These are phyloP conservation scores for Neoboletus magnificus DNA, from an alignment of 768 basidiomycete genomes.

Conservation along the genomic window DNA sequence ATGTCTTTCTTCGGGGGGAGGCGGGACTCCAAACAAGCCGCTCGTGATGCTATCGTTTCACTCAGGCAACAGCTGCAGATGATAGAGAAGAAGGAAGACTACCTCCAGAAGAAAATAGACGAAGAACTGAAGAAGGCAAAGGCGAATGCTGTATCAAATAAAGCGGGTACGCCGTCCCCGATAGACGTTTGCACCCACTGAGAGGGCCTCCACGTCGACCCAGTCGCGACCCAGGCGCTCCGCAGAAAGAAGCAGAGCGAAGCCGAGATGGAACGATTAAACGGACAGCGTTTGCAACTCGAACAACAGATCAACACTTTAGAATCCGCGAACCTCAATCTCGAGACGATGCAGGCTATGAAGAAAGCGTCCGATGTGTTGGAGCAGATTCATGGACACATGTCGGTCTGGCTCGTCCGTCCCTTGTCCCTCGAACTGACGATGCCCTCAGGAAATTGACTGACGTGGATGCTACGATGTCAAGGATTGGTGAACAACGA, in stretches of 20 bases:
- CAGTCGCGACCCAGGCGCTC: conserved; percentile 86
- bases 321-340: conserved; percentile 96
- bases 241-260: conserved; percentile 93
- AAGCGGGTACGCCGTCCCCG: conserved; percentile 61
- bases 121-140: conserved; percentile 91
- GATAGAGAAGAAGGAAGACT: conserved; percentile 99
- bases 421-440: conserved; percentile 1
- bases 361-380: conserved; percentile 91
- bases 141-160: conserved; percentile 91
- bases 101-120: conserved; percentile 93
- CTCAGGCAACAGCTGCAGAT: conserved; percentile 92
- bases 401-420: conserved; percentile 54
- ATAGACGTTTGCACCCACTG: not conserved
- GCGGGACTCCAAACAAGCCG: conserved; percentile 77
- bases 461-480: conserved; percentile 90
- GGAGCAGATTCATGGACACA: conserved; percentile 81
- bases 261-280: conserved; percentile 78
- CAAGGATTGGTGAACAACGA: conserved; percentile 82
- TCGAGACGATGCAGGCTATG: conserved; percentile 96
- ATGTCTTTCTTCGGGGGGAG: conserved; percentile 90
- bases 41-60: conserved; percentile 89
- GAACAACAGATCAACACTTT: conserved; percentile 97
- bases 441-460: conserved; percentile 62
- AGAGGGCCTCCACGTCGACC: conserved; percentile 8
- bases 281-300: conserved; percentile 83